Evolutionary conservation across 805 yeast genomes (phyloP).

Genomic region (Hanseniaspora thailandica): DNA sequence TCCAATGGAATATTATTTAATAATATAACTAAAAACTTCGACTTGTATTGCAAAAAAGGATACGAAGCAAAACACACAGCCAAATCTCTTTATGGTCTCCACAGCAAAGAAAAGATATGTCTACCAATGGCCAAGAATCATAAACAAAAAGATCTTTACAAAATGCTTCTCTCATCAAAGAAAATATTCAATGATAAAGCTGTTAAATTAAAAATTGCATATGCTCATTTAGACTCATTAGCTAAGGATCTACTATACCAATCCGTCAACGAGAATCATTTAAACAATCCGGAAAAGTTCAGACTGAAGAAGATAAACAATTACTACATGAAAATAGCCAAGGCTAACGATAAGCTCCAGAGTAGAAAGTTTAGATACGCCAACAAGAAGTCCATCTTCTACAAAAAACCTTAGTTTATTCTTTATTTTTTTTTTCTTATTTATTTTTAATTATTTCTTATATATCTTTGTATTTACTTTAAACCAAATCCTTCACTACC

Average conservation of each 20-base stretch:
- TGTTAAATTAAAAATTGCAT: neutral
- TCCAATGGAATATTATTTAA: neutral
- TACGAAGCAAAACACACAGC: slow-evolving; percentile 5
- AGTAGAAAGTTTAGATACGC: neutral
- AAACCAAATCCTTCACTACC: slow-evolving; percentile 91
- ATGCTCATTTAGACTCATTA: neutral
- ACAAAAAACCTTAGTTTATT: neutral
- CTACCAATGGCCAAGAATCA: neutral
- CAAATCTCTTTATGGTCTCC: neutral
- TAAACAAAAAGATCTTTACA: neutral
- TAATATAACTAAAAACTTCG: neutral
- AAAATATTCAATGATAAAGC: neutral
- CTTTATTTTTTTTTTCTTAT: neutral
- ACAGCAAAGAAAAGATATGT: neutral
- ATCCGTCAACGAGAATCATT: neutral
- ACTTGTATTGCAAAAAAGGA: slow-evolving; percentile 2
- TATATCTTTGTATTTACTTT: neutral
- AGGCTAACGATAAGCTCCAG: neutral
- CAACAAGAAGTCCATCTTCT: neutral
- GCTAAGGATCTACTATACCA: neutral
- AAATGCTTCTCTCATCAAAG: neutral
- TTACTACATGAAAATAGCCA: neutral
- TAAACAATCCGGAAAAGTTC: neutral
- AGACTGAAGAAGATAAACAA: neutral
- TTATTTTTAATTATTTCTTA: neutral